These are phyloP conservation scores for Sporopachydermia lactativora DNA, from an alignment of 805 yeast genomes.

Conservation along the genomic window DNA sequence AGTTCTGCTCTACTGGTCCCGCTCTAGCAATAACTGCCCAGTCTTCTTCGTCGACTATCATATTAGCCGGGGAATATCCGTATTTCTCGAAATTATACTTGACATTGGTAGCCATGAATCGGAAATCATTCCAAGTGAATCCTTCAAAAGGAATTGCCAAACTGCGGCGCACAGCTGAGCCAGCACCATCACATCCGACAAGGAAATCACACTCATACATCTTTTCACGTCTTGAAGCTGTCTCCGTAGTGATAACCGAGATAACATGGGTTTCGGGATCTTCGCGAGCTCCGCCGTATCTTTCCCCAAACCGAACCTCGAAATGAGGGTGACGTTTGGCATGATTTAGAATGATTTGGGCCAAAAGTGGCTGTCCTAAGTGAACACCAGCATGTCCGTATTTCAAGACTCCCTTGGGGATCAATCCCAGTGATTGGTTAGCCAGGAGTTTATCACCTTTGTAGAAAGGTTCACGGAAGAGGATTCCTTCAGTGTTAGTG, in stretches of 20 bases:
- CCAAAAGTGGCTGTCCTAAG: background rate
- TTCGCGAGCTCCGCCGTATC: background rate
- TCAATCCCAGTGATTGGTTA: background rate
- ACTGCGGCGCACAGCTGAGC: background rate
- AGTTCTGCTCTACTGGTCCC: background rate
- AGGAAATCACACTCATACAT: background rate
- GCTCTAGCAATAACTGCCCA: slow-evolving; percentile 1
- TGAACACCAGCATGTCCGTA: slow-evolving; percentile 1
- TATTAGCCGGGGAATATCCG: background rate
- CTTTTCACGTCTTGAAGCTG: background rate
- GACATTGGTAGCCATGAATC: background rate
- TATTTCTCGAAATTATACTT: background rate
- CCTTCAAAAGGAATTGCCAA: slow-evolving; percentile 1
- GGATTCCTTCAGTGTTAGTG: slow-evolving; percentile 1
- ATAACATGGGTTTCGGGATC: background rate
- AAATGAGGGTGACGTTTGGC: background rate
- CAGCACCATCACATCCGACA: background rate
- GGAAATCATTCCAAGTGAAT: background rate
- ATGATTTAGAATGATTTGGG: background rate
- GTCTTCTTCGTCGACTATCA: slow-evolving; percentile 1
- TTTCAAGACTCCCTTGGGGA: background rate
- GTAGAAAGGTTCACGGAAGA: background rate
- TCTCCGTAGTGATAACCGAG: background rate
- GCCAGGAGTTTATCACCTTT: background rate
- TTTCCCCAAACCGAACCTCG: background rate